phyloP scores from a whole-genome alignment of 164 flowering plant species.

The Sedum album region DNA sequence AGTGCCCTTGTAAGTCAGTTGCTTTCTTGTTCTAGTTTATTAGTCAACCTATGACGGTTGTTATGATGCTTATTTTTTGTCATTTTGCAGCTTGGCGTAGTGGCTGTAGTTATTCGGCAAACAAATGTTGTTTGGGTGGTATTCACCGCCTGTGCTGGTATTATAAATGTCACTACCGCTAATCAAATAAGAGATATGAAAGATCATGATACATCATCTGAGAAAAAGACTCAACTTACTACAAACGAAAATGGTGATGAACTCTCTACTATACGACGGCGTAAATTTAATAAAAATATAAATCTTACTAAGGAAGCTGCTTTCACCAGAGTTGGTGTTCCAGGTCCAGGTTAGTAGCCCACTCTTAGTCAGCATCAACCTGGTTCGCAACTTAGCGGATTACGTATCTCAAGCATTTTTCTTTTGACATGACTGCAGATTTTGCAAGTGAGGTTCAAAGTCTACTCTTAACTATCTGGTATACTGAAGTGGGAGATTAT shows the following conservation, averaged over 20 bases:
- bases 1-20: constrained; percentile 65
- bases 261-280: constrained; percentile 35
- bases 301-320: constrained; percentile 6
- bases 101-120: constrained; percentile 70
- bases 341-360: constrained; percentile 30
- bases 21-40: background rate
- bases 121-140: constrained; percentile 89
- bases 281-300: constrained; percentile 25
- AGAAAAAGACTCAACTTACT: constrained; percentile 14
- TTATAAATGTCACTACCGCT: constrained; percentile 29
- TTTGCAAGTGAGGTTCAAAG: constrained; percentile 47
- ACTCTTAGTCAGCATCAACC: background rate
- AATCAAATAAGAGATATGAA: constrained; percentile 17
- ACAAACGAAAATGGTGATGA: constrained; percentile 10
- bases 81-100: constrained; percentile 54
- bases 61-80: background rate
- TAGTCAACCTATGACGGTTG: background rate
- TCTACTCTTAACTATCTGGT: constrained; percentile 43
- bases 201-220: constrained; percentile 15
- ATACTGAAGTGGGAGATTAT: constrained; percentile 56
- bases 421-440: constrained; percentile 9
- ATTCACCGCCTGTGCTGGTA: constrained; percentile 63
- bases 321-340: constrained; percentile 14
- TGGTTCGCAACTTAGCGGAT: background rate
- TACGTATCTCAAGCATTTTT: background rate